These are phyloP conservation scores for Antarctomyces pellizariae DNA, from an alignment of 495 filamentous ascomycete species.

Conservation along the genomic window DNA sequence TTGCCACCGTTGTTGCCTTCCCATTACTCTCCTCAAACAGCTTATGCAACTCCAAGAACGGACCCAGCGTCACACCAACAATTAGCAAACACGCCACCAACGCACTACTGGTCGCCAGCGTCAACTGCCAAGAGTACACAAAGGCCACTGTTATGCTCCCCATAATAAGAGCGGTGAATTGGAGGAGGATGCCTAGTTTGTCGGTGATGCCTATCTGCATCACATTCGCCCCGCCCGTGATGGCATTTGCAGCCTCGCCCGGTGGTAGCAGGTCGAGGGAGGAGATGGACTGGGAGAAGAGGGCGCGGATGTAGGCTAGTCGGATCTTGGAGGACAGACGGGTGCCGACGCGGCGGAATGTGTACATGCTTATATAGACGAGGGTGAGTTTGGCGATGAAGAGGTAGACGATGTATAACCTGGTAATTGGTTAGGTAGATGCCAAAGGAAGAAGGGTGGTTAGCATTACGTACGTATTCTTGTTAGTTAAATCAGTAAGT, in stretches of 20 bases:
- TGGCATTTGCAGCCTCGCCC: constrained; percentile 29
- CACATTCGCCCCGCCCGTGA: constrained; percentile 37
- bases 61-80: constrained; percentile 29
- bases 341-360: constrained; percentile 28
- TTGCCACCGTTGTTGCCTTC: constrained; percentile 34
- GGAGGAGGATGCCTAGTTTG: constrained; percentile 28
- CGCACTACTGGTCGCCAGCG: constrained; percentile 28
- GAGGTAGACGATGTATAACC: constrained; percentile 34
- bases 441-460: background rate
- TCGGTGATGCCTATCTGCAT: constrained; percentile 46
- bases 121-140: constrained; percentile 31
- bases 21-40: constrained; percentile 32
- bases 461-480: constrained; percentile 11
- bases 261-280: constrained; percentile 29
- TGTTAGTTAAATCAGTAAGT: too few species aligned
- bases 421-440: constrained; percentile 4
- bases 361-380: constrained; percentile 30
- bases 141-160: constrained; percentile 30
- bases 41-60: constrained; percentile 30
- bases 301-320: constrained; percentile 24
- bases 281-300: constrained; percentile 28
- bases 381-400: constrained; percentile 35
- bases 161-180: constrained; percentile 26
- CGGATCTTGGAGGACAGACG: constrained; percentile 30
- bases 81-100: constrained; percentile 30